Percentiles rank a stretch among this genome's conserved stretches.
phyloP scores from a whole-genome alignment of 2,329 filamentous ascomycete species.

The Sporothrix inflata region DNA sequence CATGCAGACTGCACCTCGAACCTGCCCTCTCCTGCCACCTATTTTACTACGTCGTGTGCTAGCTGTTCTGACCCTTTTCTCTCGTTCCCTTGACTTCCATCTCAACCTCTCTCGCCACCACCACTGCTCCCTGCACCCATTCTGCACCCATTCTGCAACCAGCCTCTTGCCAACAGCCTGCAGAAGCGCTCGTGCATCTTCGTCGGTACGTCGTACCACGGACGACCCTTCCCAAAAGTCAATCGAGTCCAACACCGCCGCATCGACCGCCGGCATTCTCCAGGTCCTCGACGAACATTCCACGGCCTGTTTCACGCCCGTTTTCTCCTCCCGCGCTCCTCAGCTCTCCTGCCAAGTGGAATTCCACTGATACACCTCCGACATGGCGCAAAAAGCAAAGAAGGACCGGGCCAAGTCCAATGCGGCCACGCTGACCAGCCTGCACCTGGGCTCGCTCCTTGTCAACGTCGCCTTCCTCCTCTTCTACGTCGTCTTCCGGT shows the following conservation, averaged over 20 bases:
- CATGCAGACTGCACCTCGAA: background rate
- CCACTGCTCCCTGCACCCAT: background rate
- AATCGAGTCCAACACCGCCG: background rate
- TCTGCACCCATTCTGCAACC: background rate
- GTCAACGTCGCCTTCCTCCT: slow-evolving; percentile 77
- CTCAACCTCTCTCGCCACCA: slow-evolving; percentile 2
- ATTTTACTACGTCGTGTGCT: background rate
- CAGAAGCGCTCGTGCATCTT: background rate
- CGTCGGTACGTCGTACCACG: background rate
- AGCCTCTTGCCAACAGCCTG: background rate
- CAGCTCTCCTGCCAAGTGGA: no score
- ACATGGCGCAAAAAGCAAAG: slow-evolving; percentile 66
- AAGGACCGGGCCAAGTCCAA: slow-evolving; percentile 78
- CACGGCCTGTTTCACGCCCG: background rate
- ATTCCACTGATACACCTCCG: background rate
- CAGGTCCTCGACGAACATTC: background rate
- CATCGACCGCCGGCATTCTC: background rate
- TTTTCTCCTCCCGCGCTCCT: background rate
- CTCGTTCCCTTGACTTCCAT: background rate
- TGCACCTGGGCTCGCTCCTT: slow-evolving; percentile 74
- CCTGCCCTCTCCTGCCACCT: slow-evolving; percentile 16
- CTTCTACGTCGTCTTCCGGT: slow-evolving; percentile 67
- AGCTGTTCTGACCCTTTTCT: slow-evolving; percentile 1
- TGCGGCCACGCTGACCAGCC: slow-evolving; percentile 72
- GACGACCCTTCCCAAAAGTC: background rate